These are phyloP conservation scores for Aspergillus ruber DNA, from an alignment of 2,329 filamentous ascomycete species.

Conservation along the genomic window DNA sequence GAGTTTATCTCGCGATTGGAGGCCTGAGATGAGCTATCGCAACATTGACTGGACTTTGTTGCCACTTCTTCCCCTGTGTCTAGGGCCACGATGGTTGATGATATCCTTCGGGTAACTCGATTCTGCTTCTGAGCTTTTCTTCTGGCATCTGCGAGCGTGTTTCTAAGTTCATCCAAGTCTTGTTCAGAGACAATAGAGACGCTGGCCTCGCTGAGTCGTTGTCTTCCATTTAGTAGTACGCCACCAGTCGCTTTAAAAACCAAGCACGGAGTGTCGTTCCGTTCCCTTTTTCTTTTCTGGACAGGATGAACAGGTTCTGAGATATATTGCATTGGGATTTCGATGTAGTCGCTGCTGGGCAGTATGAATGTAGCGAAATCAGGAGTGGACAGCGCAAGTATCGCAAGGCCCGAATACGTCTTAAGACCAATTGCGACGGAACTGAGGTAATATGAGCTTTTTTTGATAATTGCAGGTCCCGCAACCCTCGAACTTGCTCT, in stretches of 20 bases:
- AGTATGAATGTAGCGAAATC: constrained; percentile 8
- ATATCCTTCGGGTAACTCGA: constrained; percentile 4
- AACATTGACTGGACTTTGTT: constrained; percentile 1
- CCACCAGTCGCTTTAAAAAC: constrained; percentile 1
- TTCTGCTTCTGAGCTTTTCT: background rate
- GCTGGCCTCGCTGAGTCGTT: background rate
- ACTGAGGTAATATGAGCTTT: constrained; percentile 5
- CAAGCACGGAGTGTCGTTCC: constrained; percentile 1
- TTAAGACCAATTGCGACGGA: constrained; percentile 1
- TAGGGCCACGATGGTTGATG: constrained; percentile 10
- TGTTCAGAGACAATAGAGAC: constrained; percentile 6
- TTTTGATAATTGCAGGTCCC: background rate
- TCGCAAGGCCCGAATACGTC: constrained; percentile 1
- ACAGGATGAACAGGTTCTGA: background rate
- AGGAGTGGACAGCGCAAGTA: constrained; percentile 2
- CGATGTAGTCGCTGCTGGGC: constrained; percentile 3
- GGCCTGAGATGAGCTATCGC: background rate
- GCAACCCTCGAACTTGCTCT: background rate
- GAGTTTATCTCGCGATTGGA: background rate
- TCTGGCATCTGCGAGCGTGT: constrained; percentile 1
- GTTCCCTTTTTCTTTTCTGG: background rate
- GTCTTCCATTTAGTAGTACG: constrained; percentile 7
- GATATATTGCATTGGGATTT: constrained; percentile 3
- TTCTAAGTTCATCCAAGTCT: constrained; percentile 6
- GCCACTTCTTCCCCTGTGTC: constrained; percentile 8